phyloP scores from a whole-genome alignment of 371 early-diverging fungal genomes.

The Phascolomyces articulosus region DNA sequence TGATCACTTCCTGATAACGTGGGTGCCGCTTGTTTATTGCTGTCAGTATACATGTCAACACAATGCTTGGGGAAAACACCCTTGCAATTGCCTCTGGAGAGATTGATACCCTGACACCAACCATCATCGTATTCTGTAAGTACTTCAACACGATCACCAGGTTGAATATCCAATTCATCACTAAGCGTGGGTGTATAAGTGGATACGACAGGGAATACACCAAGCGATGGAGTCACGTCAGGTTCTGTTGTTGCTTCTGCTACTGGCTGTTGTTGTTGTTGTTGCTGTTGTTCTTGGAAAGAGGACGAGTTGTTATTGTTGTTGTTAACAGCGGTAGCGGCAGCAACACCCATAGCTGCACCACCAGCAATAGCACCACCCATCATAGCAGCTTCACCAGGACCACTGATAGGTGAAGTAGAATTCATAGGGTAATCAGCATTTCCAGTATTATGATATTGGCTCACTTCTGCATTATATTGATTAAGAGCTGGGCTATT shows the following conservation, averaged over 20 bases:
- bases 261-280: conserved; percentile 12
- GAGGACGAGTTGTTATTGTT: too few relatives aligned
- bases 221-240: conserved; percentile 46
- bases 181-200: conserved; percentile 67
- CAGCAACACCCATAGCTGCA: conserved; percentile 4
- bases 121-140: conserved; percentile 73
- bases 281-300: too few relatives aligned
- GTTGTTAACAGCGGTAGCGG: conserved; percentile 11
- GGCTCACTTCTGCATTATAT: neutral
- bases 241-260: conserved; percentile 4
- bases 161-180: conserved; percentile 70
- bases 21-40: neutral
- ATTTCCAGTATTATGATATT: neutral
- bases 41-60: conserved; percentile 30
- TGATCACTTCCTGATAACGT: conserved; percentile 6
- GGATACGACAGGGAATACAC: conserved; percentile 53
- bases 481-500: neutral
- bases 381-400: neutral
- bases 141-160: conserved; percentile 66
- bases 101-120: conserved; percentile 69
- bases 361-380: conserved; percentile 7
- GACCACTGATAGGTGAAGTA: neutral
- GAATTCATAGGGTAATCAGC: conserved; percentile 8
- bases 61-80: conserved; percentile 73
- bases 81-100: conserved; percentile 56